Percentiles rank a stretch among this genome's conserved stretches.
Conservation (phyloP, 768 basidiomycete species). For the Boletus huronensis region DNA sequence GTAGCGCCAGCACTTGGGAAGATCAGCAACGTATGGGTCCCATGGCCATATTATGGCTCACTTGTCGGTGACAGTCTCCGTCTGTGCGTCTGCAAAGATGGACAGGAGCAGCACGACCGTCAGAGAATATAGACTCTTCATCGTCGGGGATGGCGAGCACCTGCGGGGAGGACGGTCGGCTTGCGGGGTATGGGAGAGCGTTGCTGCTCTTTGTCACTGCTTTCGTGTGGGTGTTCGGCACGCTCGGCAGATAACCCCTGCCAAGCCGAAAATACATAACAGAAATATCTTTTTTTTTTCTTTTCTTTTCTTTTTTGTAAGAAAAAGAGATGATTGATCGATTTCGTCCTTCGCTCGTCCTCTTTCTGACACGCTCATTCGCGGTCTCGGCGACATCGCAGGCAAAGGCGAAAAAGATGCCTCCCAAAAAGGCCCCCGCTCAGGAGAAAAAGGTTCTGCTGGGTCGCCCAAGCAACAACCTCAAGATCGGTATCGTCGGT, state of each 20-base stretch:
- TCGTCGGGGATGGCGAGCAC: constrained; percentile 10
- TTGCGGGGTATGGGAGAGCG: neutral
- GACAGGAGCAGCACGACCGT: constrained; percentile 18
- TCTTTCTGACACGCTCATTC: constrained; percentile 26
- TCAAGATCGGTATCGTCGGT: constrained; percentile 99
- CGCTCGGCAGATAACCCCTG: constrained; percentile 21
- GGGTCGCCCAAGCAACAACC: constrained; percentile 92
- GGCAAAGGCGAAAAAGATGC: constrained; percentile 68
- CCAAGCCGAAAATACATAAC: neutral
- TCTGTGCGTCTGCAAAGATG: constrained; percentile 40
- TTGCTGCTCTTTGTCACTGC: neutral
- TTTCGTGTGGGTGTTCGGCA: constrained; percentile 12
- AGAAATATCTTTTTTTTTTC: constrained; percentile 5
- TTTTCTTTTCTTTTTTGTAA: constrained; percentile 8
- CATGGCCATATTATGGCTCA: constrained; percentile 30
- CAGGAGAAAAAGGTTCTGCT: constrained; percentile 84
- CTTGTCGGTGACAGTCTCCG: constrained; percentile 45
- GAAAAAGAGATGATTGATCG: constrained; percentile 34
- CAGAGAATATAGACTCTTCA: constrained; percentile 14
- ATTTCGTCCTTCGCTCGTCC: constrained; percentile 20
- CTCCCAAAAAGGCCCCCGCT: constrained; percentile 79
- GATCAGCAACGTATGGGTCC: constrained; percentile 11
- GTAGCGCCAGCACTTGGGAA: constrained; percentile 44
- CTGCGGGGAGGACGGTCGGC: neutral
- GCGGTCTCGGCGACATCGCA: constrained; percentile 37